Percentiles rank a stretch among this genome's conserved stretches.
Evolutionary conservation across 176 grass and related monocot genomes (phyloP).

Genomic region (Eragrostis nindensis): DNA sequence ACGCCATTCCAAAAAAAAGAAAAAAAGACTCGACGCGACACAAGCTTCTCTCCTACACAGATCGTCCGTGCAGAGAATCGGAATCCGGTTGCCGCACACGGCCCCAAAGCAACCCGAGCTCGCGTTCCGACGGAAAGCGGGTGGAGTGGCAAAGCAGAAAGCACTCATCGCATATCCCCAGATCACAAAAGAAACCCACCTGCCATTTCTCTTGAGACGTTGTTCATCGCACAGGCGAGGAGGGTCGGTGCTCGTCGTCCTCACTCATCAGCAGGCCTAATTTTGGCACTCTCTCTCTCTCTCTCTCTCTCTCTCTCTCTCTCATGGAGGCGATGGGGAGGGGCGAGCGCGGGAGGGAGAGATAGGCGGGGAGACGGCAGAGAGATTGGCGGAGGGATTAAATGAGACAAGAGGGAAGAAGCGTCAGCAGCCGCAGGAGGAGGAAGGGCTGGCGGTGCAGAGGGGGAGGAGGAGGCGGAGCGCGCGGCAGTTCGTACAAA

Average conservation of each 20-base stretch:
- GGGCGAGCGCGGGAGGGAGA: not conserved
- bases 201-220: not conserved
- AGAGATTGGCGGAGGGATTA: constrained; percentile 34
- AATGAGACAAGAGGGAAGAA: not conserved
- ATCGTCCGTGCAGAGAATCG: constrained; percentile 35
- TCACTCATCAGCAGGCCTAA: not conserved
- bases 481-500: constrained; percentile 8
- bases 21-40: no score
- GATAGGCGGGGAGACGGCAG: constrained; percentile 20
- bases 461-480: not conserved
- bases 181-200: constrained; percentile 3
- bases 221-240: no score
- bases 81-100: not conserved
- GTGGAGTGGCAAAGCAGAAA: constrained; percentile 10
- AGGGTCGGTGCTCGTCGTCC: not conserved
- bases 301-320: not conserved
- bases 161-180: constrained; percentile 39
- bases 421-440: not conserved
- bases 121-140: not conserved
- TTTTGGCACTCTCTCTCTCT: constrained; percentile 12
- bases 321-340: not conserved
- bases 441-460: not conserved
- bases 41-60: no score
- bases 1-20: no score
- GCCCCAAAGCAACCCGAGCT: not conserved